phyloP scores from a whole-genome alignment of 352 stramenopile species.

The Pythium volutum region DNA sequence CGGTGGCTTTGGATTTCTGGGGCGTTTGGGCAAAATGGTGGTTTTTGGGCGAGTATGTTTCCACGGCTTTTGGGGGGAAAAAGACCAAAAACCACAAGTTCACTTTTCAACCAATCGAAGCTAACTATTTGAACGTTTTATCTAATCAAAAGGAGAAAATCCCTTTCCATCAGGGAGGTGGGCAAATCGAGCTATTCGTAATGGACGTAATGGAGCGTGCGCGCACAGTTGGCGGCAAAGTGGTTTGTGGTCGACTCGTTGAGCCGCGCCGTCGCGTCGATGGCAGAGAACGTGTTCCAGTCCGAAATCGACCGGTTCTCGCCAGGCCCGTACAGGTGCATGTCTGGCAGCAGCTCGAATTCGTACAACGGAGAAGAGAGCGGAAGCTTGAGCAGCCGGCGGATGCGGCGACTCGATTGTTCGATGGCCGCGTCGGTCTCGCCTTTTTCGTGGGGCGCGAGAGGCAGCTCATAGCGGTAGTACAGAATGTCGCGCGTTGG shows the following conservation, averaged over 20 bases:
- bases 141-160: conserved; percentile 1
- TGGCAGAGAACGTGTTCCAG: conserved; percentile 64
- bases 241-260: conserved; percentile 88
- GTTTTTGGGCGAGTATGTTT: neutral
- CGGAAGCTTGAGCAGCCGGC: conserved; percentile 47
- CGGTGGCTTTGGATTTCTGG: conserved; percentile 18
- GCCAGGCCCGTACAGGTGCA: conserved; percentile 45
- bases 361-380: conserved; percentile 32
- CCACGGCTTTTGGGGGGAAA: neutral
- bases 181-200: too few relatives aligned
- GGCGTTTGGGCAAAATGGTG: conserved; percentile 17
- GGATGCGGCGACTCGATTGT: conserved; percentile 57
- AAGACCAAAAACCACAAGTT: conserved; percentile 18
- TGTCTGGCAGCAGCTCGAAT: conserved; percentile 32
- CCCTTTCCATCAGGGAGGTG: neutral
- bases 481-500: conserved; percentile 63
- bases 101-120: conserved; percentile 22
- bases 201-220: conserved; percentile 55
- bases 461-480: conserved; percentile 53
- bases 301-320: conserved; percentile 39
- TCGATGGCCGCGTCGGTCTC: conserved; percentile 14
- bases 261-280: conserved; percentile 51
- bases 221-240: conserved; percentile 63
- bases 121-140: conserved; percentile 5
- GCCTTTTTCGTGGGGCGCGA: conserved; percentile 29